Evolutionary conservation across 1,284 basidiomycete species (phyloP), one percentile per base, ranked within the genome.

Genomic region (Trichosporon sp.): DNA sequence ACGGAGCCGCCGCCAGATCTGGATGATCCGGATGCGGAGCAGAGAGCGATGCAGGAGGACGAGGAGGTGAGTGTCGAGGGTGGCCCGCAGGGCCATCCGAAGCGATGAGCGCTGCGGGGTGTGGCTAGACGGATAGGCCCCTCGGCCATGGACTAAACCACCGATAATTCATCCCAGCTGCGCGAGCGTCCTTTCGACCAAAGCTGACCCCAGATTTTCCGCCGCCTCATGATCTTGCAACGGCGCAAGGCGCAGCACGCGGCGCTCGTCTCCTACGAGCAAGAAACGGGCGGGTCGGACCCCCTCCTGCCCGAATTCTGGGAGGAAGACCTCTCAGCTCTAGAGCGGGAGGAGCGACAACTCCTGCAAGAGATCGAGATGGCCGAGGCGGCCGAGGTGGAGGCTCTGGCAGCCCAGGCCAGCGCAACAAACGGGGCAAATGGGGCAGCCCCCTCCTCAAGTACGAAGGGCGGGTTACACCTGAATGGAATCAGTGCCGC

Each of bases 141-240:
- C 26, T 26, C 26, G 26, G 26, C 26, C 26, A 26, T 26, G 26
- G 26, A 26, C 26, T 26, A 26, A 26, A 26, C 26, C 26, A 26
- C 26, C 26, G 26, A 26, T 26, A 26, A 26, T 26, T 26, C 26
- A 26, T 26, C 26, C 26, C 26, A 26, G 26, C 26, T 26, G 26
- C 26, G 26, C 26, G 26, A 26, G 26, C 26, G 26, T 26, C 26
- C 26, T 26, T 26, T 26, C 26, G 26, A 26, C 26, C 26, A 26
- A 16, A 14, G 40, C 71, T 72, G 67, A 73, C 71, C 0, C 7
- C 67, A 83, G 81, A 79, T 83, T n/a, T 83, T 81, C 71, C 73
- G 81, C n/a, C 74, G 79, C 16, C 68, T 83, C 8, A 77, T 81
- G 67, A 72, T 82, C 21, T 70, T 80, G 5, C 81, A 82, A 71